These are phyloP conservation scores for Termitomyces sp. DNA, from an alignment of 768 basidiomycete species.

Conservation along the genomic window DNA sequence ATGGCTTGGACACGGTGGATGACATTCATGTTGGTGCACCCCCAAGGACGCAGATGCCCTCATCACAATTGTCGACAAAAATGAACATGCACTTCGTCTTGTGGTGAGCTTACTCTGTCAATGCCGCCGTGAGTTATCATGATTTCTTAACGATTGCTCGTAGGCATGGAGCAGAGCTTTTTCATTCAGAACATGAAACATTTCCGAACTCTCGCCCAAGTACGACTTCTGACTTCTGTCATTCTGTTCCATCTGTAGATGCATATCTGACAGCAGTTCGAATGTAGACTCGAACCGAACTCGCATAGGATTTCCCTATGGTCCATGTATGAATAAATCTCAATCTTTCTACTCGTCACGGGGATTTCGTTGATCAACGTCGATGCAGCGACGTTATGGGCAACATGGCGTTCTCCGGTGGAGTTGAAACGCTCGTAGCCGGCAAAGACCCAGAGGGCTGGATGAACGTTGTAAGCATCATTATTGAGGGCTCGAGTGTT, in stretches of 20 bases:
- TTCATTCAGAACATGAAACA: neutral
- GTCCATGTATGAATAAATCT: conserved; percentile 9
- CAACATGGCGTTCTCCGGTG: conserved; percentile 25
- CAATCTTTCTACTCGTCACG: neutral
- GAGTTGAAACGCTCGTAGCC: conserved; percentile 22
- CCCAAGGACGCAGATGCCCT: conserved; percentile 19
- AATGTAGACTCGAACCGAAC: neutral
- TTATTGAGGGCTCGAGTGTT: neutral
- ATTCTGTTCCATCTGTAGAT: too few species aligned
- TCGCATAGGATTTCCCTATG: conserved; percentile 20
- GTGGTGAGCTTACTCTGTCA: conserved; percentile 7
- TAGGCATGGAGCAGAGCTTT: neutral
- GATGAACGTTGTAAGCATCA: conserved; percentile 19
- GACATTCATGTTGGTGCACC: conserved; percentile 8
- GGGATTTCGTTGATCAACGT: neutral
- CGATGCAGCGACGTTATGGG: conserved; percentile 23
- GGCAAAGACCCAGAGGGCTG: conserved; percentile 22
- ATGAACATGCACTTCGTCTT: conserved; percentile 14
- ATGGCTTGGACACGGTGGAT: neutral
- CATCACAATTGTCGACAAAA: conserved; percentile 17
- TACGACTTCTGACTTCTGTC: neutral
- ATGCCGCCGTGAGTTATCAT: neutral
- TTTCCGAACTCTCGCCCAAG: neutral
- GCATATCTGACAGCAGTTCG: neutral
- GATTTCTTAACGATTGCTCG: too few species aligned